Evolutionary conservation across 2,329 filamentous ascomycete species (phyloP).

Genomic region (Colletotrichum echinochloae): DNA sequence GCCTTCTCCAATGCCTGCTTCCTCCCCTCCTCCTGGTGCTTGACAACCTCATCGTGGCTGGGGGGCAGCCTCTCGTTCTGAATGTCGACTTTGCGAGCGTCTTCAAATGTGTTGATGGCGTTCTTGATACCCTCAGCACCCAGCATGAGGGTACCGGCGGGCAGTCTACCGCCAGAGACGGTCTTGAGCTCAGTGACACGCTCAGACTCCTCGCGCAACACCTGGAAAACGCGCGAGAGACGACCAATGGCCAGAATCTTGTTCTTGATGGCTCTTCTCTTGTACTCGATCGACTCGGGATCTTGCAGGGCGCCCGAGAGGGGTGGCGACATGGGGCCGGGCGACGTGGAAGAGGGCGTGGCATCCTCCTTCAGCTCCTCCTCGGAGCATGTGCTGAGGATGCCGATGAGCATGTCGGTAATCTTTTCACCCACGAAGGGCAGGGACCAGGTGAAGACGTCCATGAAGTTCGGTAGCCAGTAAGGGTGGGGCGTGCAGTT

Average conservation of each 20-base stretch:
- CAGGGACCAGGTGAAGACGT: conserved; percentile 99
- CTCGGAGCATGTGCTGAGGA: conserved; percentile 98
- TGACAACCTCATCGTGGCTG: conserved; percentile 89
- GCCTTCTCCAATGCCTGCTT: conserved; percentile 88
- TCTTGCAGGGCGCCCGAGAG: conserved; percentile 67
- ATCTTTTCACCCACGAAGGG: conserved; percentile 99
- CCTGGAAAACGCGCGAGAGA: conserved; percentile 97
- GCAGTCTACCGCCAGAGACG: conserved; percentile 89
- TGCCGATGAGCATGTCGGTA: conserved; percentile 99
- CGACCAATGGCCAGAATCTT: conserved; percentile 98
- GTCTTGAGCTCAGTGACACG: conserved; percentile 98
- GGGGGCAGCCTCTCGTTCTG: conserved; percentile 97
- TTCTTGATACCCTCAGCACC: conserved; percentile 99
- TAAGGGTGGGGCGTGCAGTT: conserved; percentile 99
- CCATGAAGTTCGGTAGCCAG: conserved; percentile 99
- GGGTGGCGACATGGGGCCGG: conserved; percentile 81
- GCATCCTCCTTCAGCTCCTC: conserved; percentile 95
- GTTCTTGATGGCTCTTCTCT: conserved; percentile 98
- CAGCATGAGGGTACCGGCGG: conserved; percentile 96
- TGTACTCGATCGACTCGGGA: conserved; percentile 90
- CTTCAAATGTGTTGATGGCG: conserved; percentile 95
- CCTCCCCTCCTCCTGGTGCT: conserved; percentile 84
- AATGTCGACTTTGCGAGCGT: conserved; percentile 94
- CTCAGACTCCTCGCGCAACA: conserved; percentile 96
- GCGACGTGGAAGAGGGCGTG: conserved; percentile 76